phyloP scores from a whole-genome alignment of 1,139 yeast species.

The Chernovozyma aurita region DNA sequence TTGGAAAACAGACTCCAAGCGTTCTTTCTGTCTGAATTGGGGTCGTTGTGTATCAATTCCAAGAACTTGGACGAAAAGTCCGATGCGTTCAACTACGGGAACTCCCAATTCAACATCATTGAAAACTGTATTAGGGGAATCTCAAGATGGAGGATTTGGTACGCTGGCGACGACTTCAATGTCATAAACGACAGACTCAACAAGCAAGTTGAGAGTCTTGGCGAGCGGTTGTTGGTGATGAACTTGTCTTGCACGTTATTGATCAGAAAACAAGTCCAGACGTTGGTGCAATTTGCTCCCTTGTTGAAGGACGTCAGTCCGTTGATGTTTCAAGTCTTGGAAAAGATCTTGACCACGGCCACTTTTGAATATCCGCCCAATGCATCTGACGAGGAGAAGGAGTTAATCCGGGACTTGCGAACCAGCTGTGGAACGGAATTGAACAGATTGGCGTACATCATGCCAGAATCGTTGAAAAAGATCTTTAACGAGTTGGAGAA shows the following conservation, averaged over 20 bases:
- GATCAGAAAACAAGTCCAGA: constrained; percentile 82
- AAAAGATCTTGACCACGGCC: constrained; percentile 82
- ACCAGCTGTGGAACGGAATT: constrained; percentile 94
- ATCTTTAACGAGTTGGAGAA: constrained; percentile 78
- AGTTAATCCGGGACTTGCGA: constrained; percentile 79
- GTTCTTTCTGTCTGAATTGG: constrained; percentile 73
- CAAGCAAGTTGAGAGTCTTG: constrained; percentile 66
- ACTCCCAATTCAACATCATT: constrained; percentile 78
- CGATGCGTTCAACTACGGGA: constrained; percentile 70
- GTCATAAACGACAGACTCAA: constrained; percentile 53
- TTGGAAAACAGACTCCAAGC: constrained; percentile 66
- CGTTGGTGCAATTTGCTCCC: constrained; percentile 96
- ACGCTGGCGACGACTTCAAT: constrained; percentile 59
- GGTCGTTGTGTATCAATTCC: constrained; percentile 57
- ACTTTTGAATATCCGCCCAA: constrained; percentile 76
- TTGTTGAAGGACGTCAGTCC: constrained; percentile 69
- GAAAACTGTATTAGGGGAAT: constrained; percentile 92
- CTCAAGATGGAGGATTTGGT: constrained; percentile 97
- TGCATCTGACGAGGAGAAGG: constrained; percentile 68
- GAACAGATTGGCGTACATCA: constrained; percentile 85
- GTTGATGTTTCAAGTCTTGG: constrained; percentile 77
- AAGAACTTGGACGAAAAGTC: constrained; percentile 57
- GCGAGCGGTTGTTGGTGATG: constrained; percentile 73
- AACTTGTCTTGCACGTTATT: constrained; percentile 75
- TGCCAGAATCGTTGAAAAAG: constrained; percentile 84